Evolutionary conservation across 2,329 filamentous ascomycete species (phyloP), one percentile per base, ranked within the genome.

Genomic region (Fusarium albosuccineum): DNA sequence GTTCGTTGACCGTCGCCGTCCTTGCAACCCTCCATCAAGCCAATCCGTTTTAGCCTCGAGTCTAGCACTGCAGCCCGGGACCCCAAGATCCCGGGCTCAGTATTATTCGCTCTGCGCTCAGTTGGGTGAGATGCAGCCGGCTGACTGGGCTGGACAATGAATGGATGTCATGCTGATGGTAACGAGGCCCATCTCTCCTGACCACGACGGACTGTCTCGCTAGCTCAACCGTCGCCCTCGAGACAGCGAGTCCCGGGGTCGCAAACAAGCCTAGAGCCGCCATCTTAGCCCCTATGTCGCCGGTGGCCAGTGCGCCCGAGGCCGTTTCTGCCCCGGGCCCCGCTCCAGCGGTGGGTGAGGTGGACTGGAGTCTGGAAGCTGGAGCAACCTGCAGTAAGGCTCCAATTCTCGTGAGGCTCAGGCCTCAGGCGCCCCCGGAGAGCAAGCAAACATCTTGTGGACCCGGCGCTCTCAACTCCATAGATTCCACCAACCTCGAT

Each of bases 31-130:
- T 57, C 62, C 44, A 42, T 36, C 50, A 50, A 54, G 40, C 37
- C 64, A 56, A 56, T 60, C 40, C 48, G 41, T 51, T 63, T 56
- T 65, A 42, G 48, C 53, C 42, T 56, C 33, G 39, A 48, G 62
- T 33, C 55, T 56, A 64, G 48, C 34, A 62, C 36, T 42, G 39
- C 56, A 67, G 39, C 33, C 30, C 52, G 57, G 67, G 59, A 52
- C 59, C 57, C 69, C 67, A 62, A 57, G 56, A 57, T 60, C 60
- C 67, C 56, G 64, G 67, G 44, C 67, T 57, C 57, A 52, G 45
- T 40, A 46, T 66, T 60, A 29, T 53, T 52, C 50, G 48, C 50
- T 46, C 40, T 54, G 48, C 16, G 34, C 51, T 61, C 22, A 45
- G 39, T 60, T 69, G 48, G 49, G 63, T 30, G 36, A 52, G 46